A percentile compares a stretch with the other conserved stretches of the same genome.
These are phyloP conservation scores for Neltuma alba DNA, from an alignment of 306 rosid species.

Conservation along the genomic window DNA sequence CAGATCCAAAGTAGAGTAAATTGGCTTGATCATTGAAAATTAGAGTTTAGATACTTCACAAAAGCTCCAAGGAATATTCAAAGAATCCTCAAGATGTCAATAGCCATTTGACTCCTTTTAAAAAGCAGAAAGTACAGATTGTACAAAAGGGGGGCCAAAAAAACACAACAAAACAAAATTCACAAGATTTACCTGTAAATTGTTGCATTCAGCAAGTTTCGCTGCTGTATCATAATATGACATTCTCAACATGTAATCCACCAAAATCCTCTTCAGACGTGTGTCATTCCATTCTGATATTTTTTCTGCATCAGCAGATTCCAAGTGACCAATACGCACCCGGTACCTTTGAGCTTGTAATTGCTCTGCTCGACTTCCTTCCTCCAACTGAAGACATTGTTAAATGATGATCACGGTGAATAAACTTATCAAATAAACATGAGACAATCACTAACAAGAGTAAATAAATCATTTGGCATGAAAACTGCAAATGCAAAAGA, in stretches of 20 bases:
- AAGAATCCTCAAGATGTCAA: not conserved
- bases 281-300: constrained; percentile 72
- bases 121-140: not conserved
- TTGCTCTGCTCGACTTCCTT: constrained; percentile 75
- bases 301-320: constrained; percentile 80
- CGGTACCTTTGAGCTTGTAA: constrained; percentile 91
- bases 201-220: constrained; percentile 77
- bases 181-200: constrained; percentile 63
- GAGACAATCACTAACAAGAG: not conserved
- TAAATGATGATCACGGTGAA: constrained; percentile 10
- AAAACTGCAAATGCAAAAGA: not conserved
- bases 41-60: not conserved
- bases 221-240: constrained; percentile 85
- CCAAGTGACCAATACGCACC: constrained; percentile 76
- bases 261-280: constrained; percentile 86
- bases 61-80: not conserved
- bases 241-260: constrained; percentile 97
- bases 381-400: constrained; percentile 69
- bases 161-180: not conserved
- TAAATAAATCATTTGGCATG: constrained; percentile 7
- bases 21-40: not conserved
- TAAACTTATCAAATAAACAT: not conserved
- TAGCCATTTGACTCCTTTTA: not conserved
- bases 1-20: constrained; percentile 23
- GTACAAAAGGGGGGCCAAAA: not conserved